phyloP scores from a whole-genome alignment of 2,329 filamentous ascomycete genomes.

The Fusarium agapanthi region DNA sequence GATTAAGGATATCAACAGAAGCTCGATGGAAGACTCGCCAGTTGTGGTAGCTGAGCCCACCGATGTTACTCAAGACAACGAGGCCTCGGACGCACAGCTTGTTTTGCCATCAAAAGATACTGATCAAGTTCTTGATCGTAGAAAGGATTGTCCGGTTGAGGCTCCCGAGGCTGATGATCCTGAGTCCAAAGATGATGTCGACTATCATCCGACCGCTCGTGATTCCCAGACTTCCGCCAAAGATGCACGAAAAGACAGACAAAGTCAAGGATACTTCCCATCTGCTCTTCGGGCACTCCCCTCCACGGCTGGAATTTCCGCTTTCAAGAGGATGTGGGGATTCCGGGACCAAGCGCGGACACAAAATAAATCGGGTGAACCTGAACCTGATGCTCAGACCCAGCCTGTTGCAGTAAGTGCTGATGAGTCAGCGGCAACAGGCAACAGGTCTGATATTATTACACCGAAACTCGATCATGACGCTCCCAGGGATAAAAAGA shows the following conservation, averaged over 20 bases:
- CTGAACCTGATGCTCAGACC: neutral
- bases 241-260: constrained; percentile 14
- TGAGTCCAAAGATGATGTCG: constrained; percentile 8
- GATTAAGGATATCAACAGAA: neutral
- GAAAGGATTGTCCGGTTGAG: constrained; percentile 1
- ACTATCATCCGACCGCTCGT: constrained; percentile 6
- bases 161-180: constrained; percentile 7
- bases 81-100: neutral
- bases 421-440: neutral
- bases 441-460: neutral
- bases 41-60: neutral
- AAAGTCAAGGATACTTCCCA: constrained; percentile 33
- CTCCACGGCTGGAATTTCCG: constrained; percentile 24
- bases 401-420: neutral
- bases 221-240: constrained; percentile 4
- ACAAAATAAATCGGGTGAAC: neutral
- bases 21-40: neutral
- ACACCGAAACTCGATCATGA: neutral
- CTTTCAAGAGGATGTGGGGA: constrained; percentile 36
- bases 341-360: constrained; percentile 15
- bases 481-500: neutral
- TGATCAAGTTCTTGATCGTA: neutral
- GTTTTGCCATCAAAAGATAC: neutral
- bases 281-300: constrained; percentile 34
- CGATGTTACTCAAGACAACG: neutral